Base-by-base conservation (phyloP, 2,329 filamentous ascomycete genomes). In the Xylaria sp. region DNA sequence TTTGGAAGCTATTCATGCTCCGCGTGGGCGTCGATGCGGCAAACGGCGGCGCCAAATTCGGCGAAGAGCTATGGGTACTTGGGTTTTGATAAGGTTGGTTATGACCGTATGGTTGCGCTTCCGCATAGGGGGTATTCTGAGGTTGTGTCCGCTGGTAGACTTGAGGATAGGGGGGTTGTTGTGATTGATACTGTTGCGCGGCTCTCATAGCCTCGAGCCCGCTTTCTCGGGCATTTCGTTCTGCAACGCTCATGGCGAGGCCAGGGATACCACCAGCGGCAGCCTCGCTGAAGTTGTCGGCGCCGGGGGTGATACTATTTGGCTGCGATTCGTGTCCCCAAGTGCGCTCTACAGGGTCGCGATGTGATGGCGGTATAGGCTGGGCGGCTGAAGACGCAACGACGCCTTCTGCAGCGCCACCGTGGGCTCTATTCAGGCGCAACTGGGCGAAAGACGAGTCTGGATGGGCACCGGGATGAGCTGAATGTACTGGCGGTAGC, bases 221-320 rank as follows among this genome's bases (percentile, higher is more conserved):
- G 75, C 87, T 89, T 68, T 89, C 84, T 64, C 87, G 80, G 64
- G 86, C 82, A 76, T 88, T 86, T 54, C 82, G 82, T 69, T 89
- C 87, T 52, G 89, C 88, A 51, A 90, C 85, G 58, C 80, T 85
- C 70, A 88, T 82, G 40, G 89, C 89, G 63, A 91, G 86, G 57
- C 88, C 88, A 31, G 88, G 82, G 75, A 92, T 87, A 59, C 88
- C 89, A 69, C 88, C 89, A 21, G 83, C 81, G 15, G 89, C 86
- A 40, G 80, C 75, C 52, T 86, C 80, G 63, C 88, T 83, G 67
- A 89, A 86, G 73, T 92, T 91, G 77, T 92, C 88, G 64, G 86
- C 83, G 35, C 86, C 88, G 1, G 87, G 86, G 1, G 87, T 89
- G 59, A 81, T 77, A 70, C 78, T 82, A 67, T 73, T 76, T 50